Evolutionary conservation across 495 filamentous ascomycete genomes (phyloP), one percentile per base, ranked within the genome.

Genomic region (Gamarada debralockiae): DNA sequence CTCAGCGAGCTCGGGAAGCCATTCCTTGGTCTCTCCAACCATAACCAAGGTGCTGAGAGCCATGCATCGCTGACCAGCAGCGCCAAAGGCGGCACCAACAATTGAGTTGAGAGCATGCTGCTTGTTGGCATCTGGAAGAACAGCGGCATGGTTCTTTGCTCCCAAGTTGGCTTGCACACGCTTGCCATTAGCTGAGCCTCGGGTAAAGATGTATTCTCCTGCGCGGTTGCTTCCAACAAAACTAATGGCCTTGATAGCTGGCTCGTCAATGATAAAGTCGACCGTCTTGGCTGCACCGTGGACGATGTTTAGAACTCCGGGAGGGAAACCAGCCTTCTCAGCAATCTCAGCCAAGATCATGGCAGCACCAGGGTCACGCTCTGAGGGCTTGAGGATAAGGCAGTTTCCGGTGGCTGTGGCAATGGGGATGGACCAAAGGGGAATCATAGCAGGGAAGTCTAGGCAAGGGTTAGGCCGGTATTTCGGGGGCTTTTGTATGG

Each of bases 361-460:
- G 25, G 89, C 87, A 17, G 95, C 95, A 46, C 93, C 93, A n/a
- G 93, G 93, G 57, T 97, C 93, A 55, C 93, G 88, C 75, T 99
- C 93, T 0, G 93, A 99, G 3, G 93, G 93, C 80, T 99, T 99
- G 52, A 99, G 70, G 60, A 99, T 82, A 54, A 97, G 72, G 23
- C 88, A 93, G 74, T 99, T 99, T 44, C 93, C 95, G 10, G 90
- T 95, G 2, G 95, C 81, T 12, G 91, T 96, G 36, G 93, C 95
- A 64, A 97, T 83, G 17, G 93, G 95, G 50, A 97, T 95, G 48
- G 80, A 95, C 93, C 93, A 99, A 8, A 99, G 76, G 17, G 93
- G 93, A 70, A 99, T 99, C 93, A 99, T 99, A 58, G 93, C 93
- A 37, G 93, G 93, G 75, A 99, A 99, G 75, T 98, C 89, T 95